Percentiles rank a stretch among this genome's conserved stretches.
phyloP scores from a whole-genome alignment of 1,284 basidiomycete genomes.

The Veloboletus limbatus region DNA sequence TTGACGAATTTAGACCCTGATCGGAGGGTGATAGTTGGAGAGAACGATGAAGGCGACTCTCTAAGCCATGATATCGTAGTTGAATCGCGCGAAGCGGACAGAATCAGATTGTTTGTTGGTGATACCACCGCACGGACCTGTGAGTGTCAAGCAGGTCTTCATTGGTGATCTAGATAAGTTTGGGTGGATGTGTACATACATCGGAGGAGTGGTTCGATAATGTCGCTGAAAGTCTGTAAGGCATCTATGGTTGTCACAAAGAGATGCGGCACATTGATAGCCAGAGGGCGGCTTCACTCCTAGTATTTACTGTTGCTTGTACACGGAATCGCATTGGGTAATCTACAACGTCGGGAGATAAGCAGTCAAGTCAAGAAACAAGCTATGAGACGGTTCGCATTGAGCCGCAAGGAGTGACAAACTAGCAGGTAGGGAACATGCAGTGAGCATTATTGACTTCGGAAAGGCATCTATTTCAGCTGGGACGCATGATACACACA shows the following conservation, averaged over 20 bases:
- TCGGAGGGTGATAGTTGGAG: slow-evolving; percentile 52
- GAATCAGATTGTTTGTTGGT: slow-evolving; percentile 67
- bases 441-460: too few species aligned
- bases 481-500: too few species aligned
- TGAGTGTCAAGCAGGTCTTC: slow-evolving; percentile 22
- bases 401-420: too few species aligned
- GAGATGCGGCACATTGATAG: not conserved
- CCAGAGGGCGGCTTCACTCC: not conserved
- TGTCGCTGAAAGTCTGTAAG: slow-evolving; percentile 82
- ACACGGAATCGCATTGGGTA: too few species aligned
- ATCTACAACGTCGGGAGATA: too few species aligned
- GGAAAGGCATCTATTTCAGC: too few species aligned
- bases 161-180: not conserved
- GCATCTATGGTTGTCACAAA: slow-evolving; percentile 45
- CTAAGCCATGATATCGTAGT: slow-evolving; percentile 85
- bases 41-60: slow-evolving; percentile 49
- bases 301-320: slow-evolving; percentile 4
- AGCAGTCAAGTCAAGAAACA: too few species aligned
- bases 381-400: too few species aligned
- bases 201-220: slow-evolving; percentile 70
- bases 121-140: slow-evolving; percentile 76
- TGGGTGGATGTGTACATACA: slow-evolving; percentile 45
- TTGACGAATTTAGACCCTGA: slow-evolving; percentile 80
- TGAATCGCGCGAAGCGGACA: slow-evolving; percentile 88
- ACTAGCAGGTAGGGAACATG: too few species aligned